Conservation (phyloP, 2,329 filamentous ascomycete species). For the Trichoderma koningiopsis region DNA sequence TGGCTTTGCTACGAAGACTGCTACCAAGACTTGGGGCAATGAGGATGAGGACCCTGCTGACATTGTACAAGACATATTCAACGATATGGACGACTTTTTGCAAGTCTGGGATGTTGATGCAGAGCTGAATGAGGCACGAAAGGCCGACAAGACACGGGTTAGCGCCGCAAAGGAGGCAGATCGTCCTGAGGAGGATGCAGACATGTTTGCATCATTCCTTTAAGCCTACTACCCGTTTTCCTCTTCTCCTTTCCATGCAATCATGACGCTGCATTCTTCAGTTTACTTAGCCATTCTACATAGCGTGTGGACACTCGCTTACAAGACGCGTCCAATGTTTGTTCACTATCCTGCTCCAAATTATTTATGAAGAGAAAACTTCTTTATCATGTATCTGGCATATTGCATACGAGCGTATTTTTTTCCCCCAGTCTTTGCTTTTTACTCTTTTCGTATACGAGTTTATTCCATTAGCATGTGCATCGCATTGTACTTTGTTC, state of each 20-base stretch:
- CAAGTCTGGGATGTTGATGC: slow-evolving; percentile 41
- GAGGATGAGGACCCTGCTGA: slow-evolving; percentile 39
- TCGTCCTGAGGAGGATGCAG: background rate
- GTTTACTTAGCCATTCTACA: background rate
- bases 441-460: background rate
- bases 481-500: background rate
- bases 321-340: background rate
- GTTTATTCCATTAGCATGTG: background rate
- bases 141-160: slow-evolving; percentile 22
- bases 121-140: slow-evolving; percentile 40
- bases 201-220: background rate
- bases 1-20: background rate
- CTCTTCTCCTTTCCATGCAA: background rate
- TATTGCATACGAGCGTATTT: background rate
- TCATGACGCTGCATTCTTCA: background rate
- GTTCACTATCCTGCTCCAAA: background rate
- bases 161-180: background rate
- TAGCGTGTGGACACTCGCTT: background rate
- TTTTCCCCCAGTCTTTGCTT: background rate
- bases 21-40: slow-evolving; percentile 9
- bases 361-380: background rate
- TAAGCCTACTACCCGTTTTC: background rate
- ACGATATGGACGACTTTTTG: slow-evolving; percentile 42
- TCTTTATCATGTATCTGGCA: background rate
- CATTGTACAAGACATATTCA: slow-evolving; percentile 42